Conservation (phyloP, 2,329 filamentous ascomycete species). For the Aureobasidium sp. region DNA sequence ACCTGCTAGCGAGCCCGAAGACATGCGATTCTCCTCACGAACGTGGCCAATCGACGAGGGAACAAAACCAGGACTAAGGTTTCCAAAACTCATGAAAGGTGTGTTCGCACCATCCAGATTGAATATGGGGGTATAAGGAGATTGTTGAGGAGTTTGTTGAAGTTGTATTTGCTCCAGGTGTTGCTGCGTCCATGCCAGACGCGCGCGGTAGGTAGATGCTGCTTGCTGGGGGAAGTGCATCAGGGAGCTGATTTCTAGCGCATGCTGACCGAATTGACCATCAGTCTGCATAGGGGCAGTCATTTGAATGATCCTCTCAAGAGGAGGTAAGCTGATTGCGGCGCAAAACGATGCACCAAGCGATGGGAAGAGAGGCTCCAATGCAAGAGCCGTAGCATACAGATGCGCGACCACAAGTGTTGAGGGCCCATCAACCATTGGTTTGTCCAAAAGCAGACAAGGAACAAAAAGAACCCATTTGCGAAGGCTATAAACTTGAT, state of each 20-base stretch:
- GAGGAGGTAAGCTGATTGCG: conserved; percentile 63
- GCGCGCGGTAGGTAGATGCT: conserved; percentile 35
- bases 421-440: conserved; percentile 66
- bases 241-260: conserved; percentile 37
- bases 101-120: conserved; percentile 34
- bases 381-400: conserved; percentile 77
- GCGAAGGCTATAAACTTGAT: conserved; percentile 77
- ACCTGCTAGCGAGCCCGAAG: conserved; percentile 24
- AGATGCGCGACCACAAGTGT: conserved; percentile 83
- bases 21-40: conserved; percentile 21
- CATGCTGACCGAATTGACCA: conserved; percentile 34
- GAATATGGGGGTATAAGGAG: conserved; percentile 30
- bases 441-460: conserved; percentile 71
- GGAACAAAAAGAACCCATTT: conserved; percentile 97
- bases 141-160: conserved; percentile 28
- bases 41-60: conserved; percentile 32
- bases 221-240: conserved; percentile 42
- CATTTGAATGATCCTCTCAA: conserved; percentile 78
- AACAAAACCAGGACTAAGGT: conserved; percentile 44
- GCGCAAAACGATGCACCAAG: conserved; percentile 76
- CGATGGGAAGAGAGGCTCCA: conserved; percentile 88
- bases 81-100: conserved; percentile 32
- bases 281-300: conserved; percentile 57
- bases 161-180: conserved; percentile 28
- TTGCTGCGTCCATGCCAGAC: conserved; percentile 33